Evolutionary conservation across 305 asterid genomes (phyloP).

Genomic region (Solanum aculeatissimum): DNA sequence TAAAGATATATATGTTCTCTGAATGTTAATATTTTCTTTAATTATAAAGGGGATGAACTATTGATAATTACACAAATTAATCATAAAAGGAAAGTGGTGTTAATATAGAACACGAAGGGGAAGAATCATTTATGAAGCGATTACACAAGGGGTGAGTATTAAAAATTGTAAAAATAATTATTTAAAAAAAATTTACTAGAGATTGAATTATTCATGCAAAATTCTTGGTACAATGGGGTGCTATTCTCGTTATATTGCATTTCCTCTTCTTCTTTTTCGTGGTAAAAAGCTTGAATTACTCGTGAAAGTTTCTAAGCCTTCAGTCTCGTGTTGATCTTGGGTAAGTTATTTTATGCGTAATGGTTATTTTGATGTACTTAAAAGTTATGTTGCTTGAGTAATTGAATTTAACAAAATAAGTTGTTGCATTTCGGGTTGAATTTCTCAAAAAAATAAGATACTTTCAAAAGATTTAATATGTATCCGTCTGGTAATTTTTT

Average conservation of each 20-base stretch:
- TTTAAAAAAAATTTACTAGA: no score
- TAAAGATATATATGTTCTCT: no score
- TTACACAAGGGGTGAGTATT: not conserved
- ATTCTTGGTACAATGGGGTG: not conserved
- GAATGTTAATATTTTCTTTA: no score
- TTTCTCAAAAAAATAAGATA: not conserved
- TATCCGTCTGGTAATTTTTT: not conserved
- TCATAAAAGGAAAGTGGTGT: not conserved
- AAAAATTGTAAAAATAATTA: not conserved
- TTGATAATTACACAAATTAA: not conserved
- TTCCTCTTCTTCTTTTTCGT: not conserved
- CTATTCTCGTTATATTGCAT: not conserved
- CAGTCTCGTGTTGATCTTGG: not conserved
- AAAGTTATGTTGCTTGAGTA: not conserved
- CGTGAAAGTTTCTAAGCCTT: not conserved
- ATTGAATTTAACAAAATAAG: not conserved
- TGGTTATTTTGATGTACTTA: not conserved
- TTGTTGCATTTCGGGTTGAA: not conserved
- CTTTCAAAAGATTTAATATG: not conserved
- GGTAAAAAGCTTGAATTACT: no score
- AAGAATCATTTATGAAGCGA: not conserved
- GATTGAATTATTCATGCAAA: not conserved
- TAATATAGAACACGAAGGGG: not conserved
- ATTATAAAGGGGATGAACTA: not conserved
- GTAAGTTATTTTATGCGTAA: not conserved